Evolutionary conservation across 2,329 filamentous ascomycete species (phyloP), one percentile per base, ranked within the genome.

Genomic region (Penicillium paneum): DNA sequence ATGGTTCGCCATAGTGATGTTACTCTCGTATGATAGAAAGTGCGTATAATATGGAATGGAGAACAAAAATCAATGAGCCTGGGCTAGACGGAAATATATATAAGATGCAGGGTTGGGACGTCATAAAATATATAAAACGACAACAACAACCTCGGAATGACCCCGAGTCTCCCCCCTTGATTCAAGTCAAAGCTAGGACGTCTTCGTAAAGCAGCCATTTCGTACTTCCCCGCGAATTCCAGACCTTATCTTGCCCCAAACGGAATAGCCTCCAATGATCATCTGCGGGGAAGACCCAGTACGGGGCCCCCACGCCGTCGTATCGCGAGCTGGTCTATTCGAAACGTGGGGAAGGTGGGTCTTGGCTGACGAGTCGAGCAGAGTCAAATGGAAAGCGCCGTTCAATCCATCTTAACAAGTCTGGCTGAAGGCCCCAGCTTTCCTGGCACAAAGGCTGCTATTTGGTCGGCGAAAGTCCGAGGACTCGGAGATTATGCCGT

Each of bases 221-320:
- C 34, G 12, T 28, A 21, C 17, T 42, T 43, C 55, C 38, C 57
- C 52, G 45, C 58, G 39, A 54, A 26, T 28, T 15, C 4, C 11
- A 51, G 41, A 56, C 49, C 49, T 53, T 49, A 41, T 44, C 17
- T 26, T 26, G 36, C 35, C 26, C 11, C 19, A 34, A 39, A 10
- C 8, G 17, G 28, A 24, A 34, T 39, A 8, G 1, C 2, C 4
- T 1, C 4, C 32, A 31, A 5, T 29, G 26, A 19, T 17, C 39
- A 40, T 55, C 41, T 62, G 61, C 60, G 60, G 61, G 61, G 61
- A 63, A 62, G 31, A 15, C 42, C 39, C 40, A 46, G n/a, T 5
- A 34, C 7, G 12, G 36, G n/a, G 28, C 31, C 47, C 45, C 52
- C 53, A 58, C 57, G 40, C n/a, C 21, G 31, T 52, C 24, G 49